These are phyloP conservation scores for Heimioporus sp. DNA, from an alignment of 768 basidiomycete species.

Conservation along the genomic window DNA sequence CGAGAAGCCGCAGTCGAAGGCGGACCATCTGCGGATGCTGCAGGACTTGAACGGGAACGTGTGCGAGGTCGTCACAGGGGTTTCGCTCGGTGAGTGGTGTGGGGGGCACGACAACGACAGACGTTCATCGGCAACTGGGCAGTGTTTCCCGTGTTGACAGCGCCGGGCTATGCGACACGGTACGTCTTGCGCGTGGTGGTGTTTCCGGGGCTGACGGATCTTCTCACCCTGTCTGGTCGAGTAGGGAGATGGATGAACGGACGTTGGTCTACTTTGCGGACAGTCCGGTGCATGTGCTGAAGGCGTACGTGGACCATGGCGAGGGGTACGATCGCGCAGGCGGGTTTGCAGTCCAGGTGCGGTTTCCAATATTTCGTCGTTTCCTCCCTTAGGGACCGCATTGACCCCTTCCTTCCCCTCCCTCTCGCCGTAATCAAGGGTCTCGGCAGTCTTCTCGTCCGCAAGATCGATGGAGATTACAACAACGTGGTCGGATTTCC, in stretches of 20 bases:
- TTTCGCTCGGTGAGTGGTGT: slow-evolving; percentile 65
- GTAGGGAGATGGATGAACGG: slow-evolving; percentile 79
- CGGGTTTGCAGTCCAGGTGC: slow-evolving; percentile 91
- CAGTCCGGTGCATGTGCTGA: slow-evolving; percentile 52
- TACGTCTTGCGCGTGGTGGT: too few relatives aligned
- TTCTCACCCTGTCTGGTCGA: too few relatives aligned
- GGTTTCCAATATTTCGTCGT: too few relatives aligned
- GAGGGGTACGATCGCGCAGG: slow-evolving; percentile 90
- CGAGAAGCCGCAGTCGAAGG: slow-evolving; percentile 82
- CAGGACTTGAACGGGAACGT: slow-evolving; percentile 80
- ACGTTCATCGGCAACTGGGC: background rate
- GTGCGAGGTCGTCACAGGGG: slow-evolving; percentile 92
- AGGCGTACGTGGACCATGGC: slow-evolving; percentile 81
- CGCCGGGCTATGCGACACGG: slow-evolving; percentile 78
- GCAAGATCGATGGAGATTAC: slow-evolving; percentile 87
- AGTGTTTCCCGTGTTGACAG: slow-evolving; percentile 74
- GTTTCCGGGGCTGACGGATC: too few relatives aligned
- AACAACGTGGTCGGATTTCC: slow-evolving; percentile 94
- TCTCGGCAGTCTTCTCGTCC: slow-evolving; percentile 74
- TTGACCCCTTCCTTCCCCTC: background rate
- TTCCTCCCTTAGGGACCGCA: too few relatives aligned
- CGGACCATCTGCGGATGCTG: slow-evolving; percentile 85
- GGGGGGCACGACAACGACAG: too few relatives aligned
- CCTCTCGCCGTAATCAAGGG: slow-evolving; percentile 47
- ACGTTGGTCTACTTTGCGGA: slow-evolving; percentile 77